phyloP scores from a whole-genome alignment of 2,329 filamentous ascomycete species.

The Botrytis paeoniae region DNA sequence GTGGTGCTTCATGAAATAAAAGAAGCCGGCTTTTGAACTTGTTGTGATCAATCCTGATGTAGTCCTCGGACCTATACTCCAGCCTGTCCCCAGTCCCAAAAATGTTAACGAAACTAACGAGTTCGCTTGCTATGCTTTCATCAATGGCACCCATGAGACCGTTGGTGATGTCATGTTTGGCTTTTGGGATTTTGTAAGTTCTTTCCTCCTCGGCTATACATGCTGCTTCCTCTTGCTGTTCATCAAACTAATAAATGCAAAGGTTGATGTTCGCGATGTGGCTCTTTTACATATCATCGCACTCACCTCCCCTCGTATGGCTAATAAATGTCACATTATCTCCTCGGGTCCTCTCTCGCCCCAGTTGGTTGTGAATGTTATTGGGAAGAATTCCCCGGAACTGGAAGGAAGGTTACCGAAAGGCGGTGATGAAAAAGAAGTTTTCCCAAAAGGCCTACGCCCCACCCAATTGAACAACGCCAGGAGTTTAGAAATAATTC shows the following conservation, averaged over 20 bases:
- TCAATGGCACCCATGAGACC: conserved; percentile 49
- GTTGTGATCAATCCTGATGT: conserved; percentile 59
- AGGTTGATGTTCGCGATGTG: conserved; percentile 53
- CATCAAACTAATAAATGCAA: background rate
- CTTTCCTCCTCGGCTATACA: conserved; percentile 35
- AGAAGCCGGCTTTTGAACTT: conserved; percentile 54
- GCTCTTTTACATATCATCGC: conserved; percentile 59
- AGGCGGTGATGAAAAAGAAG: conserved; percentile 38
- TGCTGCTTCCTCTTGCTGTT: background rate
- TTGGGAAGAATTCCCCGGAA: conserved; percentile 52
- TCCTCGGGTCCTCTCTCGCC: conserved; percentile 58
- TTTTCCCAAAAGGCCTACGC: conserved; percentile 28
- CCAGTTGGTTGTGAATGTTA: conserved; percentile 52
- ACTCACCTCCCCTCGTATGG: conserved; percentile 51
- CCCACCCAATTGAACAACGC: conserved; percentile 31
- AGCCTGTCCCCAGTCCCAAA: conserved; percentile 58
- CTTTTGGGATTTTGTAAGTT: conserved; percentile 28
- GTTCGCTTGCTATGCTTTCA: conserved; percentile 47
- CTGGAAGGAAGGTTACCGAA: conserved; percentile 46
- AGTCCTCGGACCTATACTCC: conserved; percentile 59
- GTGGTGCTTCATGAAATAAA: conserved; percentile 56
- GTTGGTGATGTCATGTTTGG: conserved; percentile 17
- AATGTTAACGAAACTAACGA: conserved; percentile 67
- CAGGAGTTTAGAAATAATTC: conserved; percentile 24
- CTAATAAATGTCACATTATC: conserved; percentile 57